Percentiles rank a stretch among this genome's conserved stretches.
Conservation (phyloP, 306 rosid species). For the Inga laurina region DNA sequence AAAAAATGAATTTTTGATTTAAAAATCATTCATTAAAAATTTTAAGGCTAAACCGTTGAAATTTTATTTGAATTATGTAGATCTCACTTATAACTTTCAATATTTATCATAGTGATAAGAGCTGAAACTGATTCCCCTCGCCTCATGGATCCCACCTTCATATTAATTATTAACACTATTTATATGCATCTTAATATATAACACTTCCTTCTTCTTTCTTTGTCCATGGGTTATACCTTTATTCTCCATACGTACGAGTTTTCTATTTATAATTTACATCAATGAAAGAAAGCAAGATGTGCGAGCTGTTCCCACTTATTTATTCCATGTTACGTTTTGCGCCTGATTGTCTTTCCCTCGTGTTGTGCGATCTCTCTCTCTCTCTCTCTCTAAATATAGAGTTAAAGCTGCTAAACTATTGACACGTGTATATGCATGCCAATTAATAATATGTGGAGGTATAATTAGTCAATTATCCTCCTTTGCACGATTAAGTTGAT, state of each 20-base stretch:
- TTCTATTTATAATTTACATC: neutral
- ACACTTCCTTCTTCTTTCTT: neutral
- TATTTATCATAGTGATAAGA: no score
- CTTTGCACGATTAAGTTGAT: constrained; percentile 1
- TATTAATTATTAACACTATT: no score
- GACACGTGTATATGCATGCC: neutral
- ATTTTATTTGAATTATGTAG: no score
- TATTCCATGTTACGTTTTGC: no score
- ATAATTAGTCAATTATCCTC: constrained; percentile 26
- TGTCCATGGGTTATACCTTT: neutral
- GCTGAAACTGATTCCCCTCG: neutral
- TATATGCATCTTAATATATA: neutral
- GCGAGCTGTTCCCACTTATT: neutral
- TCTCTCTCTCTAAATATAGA: neutral
- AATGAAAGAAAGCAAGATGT: neutral
- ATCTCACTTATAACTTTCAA: no score
- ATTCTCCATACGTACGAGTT: neutral
- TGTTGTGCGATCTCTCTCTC: neutral
- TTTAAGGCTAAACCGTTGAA: no score
- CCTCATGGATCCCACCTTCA: neutral
- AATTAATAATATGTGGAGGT: neutral
- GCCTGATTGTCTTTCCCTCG: neutral
- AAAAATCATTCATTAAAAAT: no score
- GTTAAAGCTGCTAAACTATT: neutral
- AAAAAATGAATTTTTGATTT: no score